Evolutionary conservation across 495 filamentous ascomycete genomes (phyloP), one percentile per base, ranked within the genome.

Genomic region (Aspergillus ostianus): DNA sequence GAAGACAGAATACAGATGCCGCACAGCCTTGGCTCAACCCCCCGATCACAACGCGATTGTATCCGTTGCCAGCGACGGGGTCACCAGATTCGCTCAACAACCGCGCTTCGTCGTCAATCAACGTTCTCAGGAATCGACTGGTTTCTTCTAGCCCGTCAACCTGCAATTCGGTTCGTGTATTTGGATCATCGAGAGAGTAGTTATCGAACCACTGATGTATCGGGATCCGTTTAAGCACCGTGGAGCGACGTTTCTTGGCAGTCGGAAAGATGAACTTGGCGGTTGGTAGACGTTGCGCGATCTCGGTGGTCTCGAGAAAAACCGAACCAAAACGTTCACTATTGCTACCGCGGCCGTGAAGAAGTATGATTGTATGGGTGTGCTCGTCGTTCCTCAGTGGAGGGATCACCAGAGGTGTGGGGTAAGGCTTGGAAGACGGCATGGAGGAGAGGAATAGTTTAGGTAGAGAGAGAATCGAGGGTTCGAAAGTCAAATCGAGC

Each of bases 401-500:
- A 8, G 36, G 36, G 15, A 41, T 41, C 8, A 41, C 13, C 36
- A 41, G 36, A 41, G 36, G 36, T 4, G 10, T 13, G 4, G 36
- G 36, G 36, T 15, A 41, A 2, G 36, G 13, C 36, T 41, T 41
- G 36, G 36, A 41, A 13, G 36, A 17, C 9, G 13, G 3, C 36
- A 41, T 41, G 29, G 29, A 1, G n/a, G n/a, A n/a, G n/a, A 10
- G 2, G 10, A 6, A 32, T 32, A 4, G 29, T 8, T 85, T 19
- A 2, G 4, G 23, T 26, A 26, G 23, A 26, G 23, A 26, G n/a
- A n/a, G n/a, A n/a, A 4, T 26, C 2, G 23, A 26, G 23, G 23
- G 23, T 26, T n/a, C n/a, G 4, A 26, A 26, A 26, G 23, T 26
- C 23, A 26, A 26, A 26, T 26, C 23, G 4, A 26, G 23, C 23